These are phyloP conservation scores for Cutaneotrichosporon dermatis DNA, from an alignment of 1,284 basidiomycete species.

Conservation along the genomic window DNA sequence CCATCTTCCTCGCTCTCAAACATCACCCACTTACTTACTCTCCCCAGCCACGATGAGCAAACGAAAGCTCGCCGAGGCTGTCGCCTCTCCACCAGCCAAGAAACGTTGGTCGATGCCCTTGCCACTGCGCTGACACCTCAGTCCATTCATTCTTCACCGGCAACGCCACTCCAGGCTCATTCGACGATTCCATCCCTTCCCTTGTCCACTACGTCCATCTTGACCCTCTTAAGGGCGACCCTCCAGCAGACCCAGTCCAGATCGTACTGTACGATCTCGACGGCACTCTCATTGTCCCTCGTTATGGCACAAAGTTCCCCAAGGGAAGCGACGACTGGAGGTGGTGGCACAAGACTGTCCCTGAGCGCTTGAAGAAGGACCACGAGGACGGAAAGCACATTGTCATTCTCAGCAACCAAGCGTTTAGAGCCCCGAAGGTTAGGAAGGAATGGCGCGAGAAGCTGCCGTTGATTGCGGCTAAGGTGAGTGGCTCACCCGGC, in stretches of 20 bases:
- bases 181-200: conserved; percentile 26
- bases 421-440: conserved; percentile 51
- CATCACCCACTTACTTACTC: not conserved
- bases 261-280: conserved; percentile 83
- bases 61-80: conserved; percentile 4
- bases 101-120: conserved; percentile 7
- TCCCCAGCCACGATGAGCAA: not conserved
- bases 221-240: conserved; percentile 34
- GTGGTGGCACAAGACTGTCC: conserved; percentile 72
- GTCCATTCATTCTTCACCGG: conserved; percentile 19
- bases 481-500: conserved; percentile 53
- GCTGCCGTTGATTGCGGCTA: conserved; percentile 61
- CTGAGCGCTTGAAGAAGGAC: conserved; percentile 59
- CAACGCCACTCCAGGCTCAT: conserved; percentile 6
- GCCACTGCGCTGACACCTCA: not conserved
- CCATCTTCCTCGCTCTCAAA: not conserved
- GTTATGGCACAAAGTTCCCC: conserved; percentile 53
- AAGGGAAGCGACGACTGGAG: conserved; percentile 58
- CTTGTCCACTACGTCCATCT: conserved; percentile 42
- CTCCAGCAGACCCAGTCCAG: conserved; percentile 45
- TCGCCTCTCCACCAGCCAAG: conserved; percentile 9
- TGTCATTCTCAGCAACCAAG: conserved; percentile 76
- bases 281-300: conserved; percentile 72
- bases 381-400: conserved; percentile 67
- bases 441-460: conserved; percentile 67